phyloP scores from a whole-genome alignment of 768 basidiomycete genomes.

The Termitomyces bulborhizus region DNA sequence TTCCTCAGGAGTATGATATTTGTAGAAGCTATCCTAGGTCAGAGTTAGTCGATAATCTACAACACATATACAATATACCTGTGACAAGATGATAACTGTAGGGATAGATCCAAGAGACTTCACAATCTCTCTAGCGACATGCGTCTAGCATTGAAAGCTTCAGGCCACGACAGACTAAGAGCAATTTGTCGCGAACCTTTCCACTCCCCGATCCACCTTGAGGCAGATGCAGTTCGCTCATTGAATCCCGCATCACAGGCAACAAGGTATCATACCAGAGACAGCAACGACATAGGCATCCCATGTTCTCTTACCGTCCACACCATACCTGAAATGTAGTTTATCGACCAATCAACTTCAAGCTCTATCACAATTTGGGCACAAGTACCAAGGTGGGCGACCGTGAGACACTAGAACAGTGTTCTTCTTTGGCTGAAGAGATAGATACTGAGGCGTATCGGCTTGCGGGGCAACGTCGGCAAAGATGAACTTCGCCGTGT shows the following conservation, averaged over 20 bases:
- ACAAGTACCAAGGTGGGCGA: constrained; percentile 68
- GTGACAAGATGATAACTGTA: constrained; percentile 86
- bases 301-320: constrained; percentile 60
- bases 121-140: constrained; percentile 81
- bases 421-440: constrained; percentile 55
- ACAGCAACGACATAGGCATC: constrained; percentile 84
- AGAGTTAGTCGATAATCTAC: not conserved
- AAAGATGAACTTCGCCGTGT: constrained; percentile 13
- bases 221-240: not conserved
- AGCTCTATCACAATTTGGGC: not conserved
- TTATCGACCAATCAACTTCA: constrained; percentile 7
- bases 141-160: constrained; percentile 45
- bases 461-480: constrained; percentile 5
- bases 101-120: constrained; percentile 78
- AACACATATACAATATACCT: constrained; percentile 34
- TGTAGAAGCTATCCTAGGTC: constrained; percentile 92
- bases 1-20: constrained; percentile 71
- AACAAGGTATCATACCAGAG: constrained; percentile 49
- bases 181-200: constrained; percentile 44
- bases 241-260: not conserved
- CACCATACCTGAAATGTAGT: constrained; percentile 57
- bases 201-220: constrained; percentile 83
- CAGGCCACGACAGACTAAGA: not conserved
- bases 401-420: constrained; percentile 80
- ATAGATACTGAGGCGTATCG: constrained; percentile 15